phyloP scores from a whole-genome alignment of 441 rosid genomes.

The Adansonia madagascariensis region DNA sequence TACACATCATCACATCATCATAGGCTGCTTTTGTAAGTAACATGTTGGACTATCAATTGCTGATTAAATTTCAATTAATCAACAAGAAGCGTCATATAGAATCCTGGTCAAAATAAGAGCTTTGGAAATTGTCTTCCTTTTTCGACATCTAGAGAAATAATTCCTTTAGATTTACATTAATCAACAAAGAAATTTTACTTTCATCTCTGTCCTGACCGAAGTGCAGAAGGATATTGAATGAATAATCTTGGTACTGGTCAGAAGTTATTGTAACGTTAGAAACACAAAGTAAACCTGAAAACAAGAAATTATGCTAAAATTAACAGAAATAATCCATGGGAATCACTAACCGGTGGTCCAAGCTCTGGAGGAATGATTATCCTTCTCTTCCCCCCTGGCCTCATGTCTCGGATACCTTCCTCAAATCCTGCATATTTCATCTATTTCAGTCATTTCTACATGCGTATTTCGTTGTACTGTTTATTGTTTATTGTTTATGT shows the following conservation, averaged over 20 bases:
- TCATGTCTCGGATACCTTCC: conserved; percentile 89
- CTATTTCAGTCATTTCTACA: neutral
- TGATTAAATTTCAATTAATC: neutral
- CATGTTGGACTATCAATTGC: neutral
- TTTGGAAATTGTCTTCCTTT: neutral
- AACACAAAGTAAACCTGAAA: neutral
- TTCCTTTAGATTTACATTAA: neutral
- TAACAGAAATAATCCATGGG: neutral
- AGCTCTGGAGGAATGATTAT: conserved; percentile 94
- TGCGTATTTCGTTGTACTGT: neutral
- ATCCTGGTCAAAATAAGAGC: neutral
- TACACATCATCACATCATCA: no score
- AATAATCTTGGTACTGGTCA: neutral
- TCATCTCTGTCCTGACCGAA: neutral
- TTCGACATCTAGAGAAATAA: neutral
- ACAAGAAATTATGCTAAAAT: neutral
- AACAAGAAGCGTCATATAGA: neutral
- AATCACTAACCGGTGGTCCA: conserved; percentile 88
- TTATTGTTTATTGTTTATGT: neutral
- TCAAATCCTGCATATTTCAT: conserved; percentile 68
- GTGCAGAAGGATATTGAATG: conserved; percentile 14
- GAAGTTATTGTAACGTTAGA: neutral
- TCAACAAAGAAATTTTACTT: neutral
- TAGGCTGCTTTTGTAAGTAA: neutral
- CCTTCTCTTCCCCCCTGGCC: conserved; percentile 89